Evolutionary conservation across 257 asterid species (phyloP).

Genomic region (Catharanthus roseus): DNA sequence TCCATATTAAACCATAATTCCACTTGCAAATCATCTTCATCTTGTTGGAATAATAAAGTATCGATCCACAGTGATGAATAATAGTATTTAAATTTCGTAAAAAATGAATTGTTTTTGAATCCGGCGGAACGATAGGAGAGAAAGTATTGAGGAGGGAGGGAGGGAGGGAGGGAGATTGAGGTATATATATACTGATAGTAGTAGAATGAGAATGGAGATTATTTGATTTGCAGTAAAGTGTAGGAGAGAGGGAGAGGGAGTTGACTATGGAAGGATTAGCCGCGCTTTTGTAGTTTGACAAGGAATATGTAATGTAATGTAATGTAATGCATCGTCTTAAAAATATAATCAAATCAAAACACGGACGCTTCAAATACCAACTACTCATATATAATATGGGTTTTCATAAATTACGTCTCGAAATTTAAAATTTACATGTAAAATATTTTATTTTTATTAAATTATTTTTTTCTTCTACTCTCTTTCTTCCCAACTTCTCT

Average conservation of each 20-base stretch:
- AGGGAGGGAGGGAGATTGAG: not conserved
- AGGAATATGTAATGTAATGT: too few species aligned
- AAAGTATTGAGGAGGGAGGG: not conserved
- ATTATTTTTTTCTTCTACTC: too few species aligned
- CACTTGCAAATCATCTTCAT: not conserved
- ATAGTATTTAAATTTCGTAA: too few species aligned
- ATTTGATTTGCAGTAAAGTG: slow-evolving; percentile 1
- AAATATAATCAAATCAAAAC: too few species aligned
- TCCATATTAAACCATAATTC: not conserved
- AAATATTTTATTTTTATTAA: too few species aligned
- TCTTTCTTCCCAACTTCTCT: too few species aligned
- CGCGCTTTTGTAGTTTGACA: slow-evolving; percentile 42
- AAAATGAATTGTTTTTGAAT: too few species aligned
- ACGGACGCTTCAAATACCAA: slow-evolving; percentile 6
- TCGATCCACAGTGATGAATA: too few species aligned
- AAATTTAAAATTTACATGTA: too few species aligned
- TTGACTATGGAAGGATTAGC: slow-evolving; percentile 37
- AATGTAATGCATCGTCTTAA: not conserved
- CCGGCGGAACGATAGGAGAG: not conserved
- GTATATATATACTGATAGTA: not conserved
- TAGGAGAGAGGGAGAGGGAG: too few species aligned
- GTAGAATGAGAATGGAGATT: too few species aligned
- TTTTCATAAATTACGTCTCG: too few species aligned
- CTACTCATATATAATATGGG: not conserved
- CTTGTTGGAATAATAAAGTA: not conserved